Percentiles rank a stretch among this genome's conserved stretches.
Evolutionary conservation across 1,139 yeast genomes (phyloP).

Genomic region (Blastobotrys illinoisensis): DNA sequence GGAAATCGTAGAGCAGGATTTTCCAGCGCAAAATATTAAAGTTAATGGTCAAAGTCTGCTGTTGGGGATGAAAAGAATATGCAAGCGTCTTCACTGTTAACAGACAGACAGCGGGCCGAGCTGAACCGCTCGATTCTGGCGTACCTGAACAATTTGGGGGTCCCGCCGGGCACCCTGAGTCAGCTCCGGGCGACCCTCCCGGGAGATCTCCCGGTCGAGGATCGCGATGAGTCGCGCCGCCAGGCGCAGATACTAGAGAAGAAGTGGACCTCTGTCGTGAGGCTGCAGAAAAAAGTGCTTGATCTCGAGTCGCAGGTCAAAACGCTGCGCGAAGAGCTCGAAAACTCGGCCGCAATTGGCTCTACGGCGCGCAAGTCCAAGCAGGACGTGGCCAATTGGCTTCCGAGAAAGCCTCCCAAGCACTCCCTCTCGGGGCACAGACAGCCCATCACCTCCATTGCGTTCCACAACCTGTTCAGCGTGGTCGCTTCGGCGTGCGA

Average conservation of each 20-base stretch:
- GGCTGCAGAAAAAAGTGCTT: slow-evolving; percentile 69
- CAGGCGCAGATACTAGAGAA: slow-evolving; percentile 50
- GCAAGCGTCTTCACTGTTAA: slow-evolving; percentile 12
- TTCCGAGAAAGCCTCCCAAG: slow-evolving; percentile 54
- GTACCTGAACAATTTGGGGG: slow-evolving; percentile 20
- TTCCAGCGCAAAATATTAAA: neutral
- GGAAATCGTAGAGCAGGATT: neutral
- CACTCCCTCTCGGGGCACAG: slow-evolving; percentile 49
- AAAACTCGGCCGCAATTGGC: slow-evolving; percentile 23
- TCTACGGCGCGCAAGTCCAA: slow-evolving; percentile 16
- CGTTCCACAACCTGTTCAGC: slow-evolving; percentile 71
- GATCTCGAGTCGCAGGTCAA: slow-evolving; percentile 45
- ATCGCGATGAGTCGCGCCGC: slow-evolving; percentile 11
- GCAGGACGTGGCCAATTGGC: slow-evolving; percentile 49
- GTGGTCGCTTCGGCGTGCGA: slow-evolving; percentile 61
- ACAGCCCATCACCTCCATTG: slow-evolving; percentile 56
- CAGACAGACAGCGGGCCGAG: slow-evolving; percentile 18
- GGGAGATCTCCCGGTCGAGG: slow-evolving; percentile 1
- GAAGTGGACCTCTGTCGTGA: slow-evolving; percentile 83
- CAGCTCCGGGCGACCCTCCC: slow-evolving; percentile 4
- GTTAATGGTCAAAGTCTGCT: neutral
- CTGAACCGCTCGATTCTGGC: slow-evolving; percentile 29
- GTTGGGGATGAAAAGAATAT: slow-evolving; percentile 5
- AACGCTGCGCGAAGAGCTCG: slow-evolving; percentile 42
- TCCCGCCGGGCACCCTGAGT: neutral